Evolutionary conservation across 306 rosid genomes (phyloP).

Genomic region (Lathyrus oleraceus): DNA sequence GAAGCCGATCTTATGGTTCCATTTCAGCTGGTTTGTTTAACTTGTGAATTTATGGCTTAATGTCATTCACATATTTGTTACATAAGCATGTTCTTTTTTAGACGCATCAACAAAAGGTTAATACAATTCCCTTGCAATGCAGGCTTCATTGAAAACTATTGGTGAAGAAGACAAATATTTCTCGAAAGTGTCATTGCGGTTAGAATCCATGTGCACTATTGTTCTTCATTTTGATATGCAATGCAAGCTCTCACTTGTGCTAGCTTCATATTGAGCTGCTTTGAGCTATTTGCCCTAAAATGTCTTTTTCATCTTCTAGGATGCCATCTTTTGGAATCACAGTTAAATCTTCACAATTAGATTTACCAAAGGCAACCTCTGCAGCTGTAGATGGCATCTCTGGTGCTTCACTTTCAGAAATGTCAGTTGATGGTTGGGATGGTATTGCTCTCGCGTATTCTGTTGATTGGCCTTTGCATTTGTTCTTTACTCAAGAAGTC

Average conservation of each 20-base stretch:
- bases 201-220: constrained; percentile 32
- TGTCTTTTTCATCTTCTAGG: constrained; percentile 48
- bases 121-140: constrained; percentile 43
- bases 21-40: constrained; percentile 80
- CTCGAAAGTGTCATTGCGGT: constrained; percentile 86
- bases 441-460: constrained; percentile 91
- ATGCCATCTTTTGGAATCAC: constrained; percentile 89
- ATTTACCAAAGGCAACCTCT: constrained; percentile 55
- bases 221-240: constrained; percentile 29
- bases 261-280: constrained; percentile 32
- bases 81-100: constrained; percentile 23
- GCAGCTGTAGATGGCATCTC: constrained; percentile 50
- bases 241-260: not conserved
- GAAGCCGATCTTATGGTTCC: constrained; percentile 99
- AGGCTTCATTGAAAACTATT: constrained; percentile 92
- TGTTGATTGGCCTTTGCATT: constrained; percentile 96
- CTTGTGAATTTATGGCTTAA: constrained; percentile 32
- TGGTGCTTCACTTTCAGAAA: constrained; percentile 59
- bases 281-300: constrained; percentile 21
- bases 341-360: constrained; percentile 69
- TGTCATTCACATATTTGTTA: constrained; percentile 22
- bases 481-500: constrained; percentile 94
- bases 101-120: constrained; percentile 24
- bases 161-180: constrained; percentile 92
- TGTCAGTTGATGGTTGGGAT: constrained; percentile 91